Percentiles rank a stretch among this genome's conserved stretches.
Conservation (phyloP, 352 stramenopile species). For the Globisporangium acanthophoron region DNA sequence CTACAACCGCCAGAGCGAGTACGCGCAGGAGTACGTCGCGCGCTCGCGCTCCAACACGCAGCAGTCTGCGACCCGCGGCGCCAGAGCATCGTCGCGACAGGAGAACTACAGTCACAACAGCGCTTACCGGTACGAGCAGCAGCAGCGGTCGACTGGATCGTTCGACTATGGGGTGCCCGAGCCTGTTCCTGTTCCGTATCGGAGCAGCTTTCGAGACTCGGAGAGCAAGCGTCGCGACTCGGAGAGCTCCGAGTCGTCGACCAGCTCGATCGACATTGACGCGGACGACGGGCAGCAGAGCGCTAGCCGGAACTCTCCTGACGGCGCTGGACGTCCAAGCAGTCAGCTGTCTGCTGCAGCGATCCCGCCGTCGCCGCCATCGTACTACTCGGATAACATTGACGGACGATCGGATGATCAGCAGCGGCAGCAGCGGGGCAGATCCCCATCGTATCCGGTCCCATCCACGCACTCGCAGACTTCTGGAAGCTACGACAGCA, state of each 20-base stretch:
- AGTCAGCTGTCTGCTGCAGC: slow-evolving; percentile 17
- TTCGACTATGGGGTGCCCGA: slow-evolving; percentile 18
- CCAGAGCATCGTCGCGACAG: slow-evolving; percentile 2
- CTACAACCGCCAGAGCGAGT: slow-evolving; percentile 10
- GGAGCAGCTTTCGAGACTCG: slow-evolving; percentile 9
- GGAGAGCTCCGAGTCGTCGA: slow-evolving; percentile 58
- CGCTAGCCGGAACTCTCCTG: neutral
- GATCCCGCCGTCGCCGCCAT: neutral
- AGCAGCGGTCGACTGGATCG: slow-evolving; percentile 15
- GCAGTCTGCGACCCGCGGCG: slow-evolving; percentile 5
- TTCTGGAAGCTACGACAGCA: neutral
- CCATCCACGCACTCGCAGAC: neutral
- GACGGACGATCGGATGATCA: neutral
- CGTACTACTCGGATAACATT: slow-evolving; percentile 8
- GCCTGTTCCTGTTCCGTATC: neutral
- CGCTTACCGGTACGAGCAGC: slow-evolving; percentile 8
- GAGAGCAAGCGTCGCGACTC: slow-evolving; percentile 27
- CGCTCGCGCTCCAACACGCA: slow-evolving; percentile 6
- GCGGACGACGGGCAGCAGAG: slow-evolving; percentile 16
- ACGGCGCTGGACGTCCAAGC: slow-evolving; percentile 1
- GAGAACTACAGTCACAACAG: slow-evolving; percentile 13
- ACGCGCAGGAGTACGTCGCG: slow-evolving; percentile 2
- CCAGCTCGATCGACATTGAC: slow-evolving; percentile 69
- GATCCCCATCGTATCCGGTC: slow-evolving; percentile 1
- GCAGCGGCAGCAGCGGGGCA: neutral